phyloP scores from a whole-genome alignment of 257 asterid species.

The Leptodermis oblonga region DNA sequence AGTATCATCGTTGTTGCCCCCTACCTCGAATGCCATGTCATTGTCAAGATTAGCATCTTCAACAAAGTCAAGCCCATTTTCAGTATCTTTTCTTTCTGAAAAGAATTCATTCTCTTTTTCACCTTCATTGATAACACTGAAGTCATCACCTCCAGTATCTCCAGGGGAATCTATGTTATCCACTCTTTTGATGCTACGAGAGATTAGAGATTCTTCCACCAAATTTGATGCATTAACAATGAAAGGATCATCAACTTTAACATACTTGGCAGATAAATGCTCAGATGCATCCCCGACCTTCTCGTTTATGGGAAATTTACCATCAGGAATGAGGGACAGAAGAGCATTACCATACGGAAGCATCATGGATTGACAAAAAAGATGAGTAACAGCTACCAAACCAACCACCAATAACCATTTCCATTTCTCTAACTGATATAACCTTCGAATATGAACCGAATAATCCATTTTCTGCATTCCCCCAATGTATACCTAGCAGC shows the following conservation, averaged over 20 bases:
- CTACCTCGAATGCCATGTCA: conserved; percentile 32
- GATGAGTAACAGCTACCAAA: conserved; percentile 65
- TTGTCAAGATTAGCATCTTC: conserved; percentile 56
- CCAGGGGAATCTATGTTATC: conserved; percentile 3
- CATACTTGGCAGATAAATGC: conserved; percentile 22
- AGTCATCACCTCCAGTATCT: conserved; percentile 18
- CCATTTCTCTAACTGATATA: conserved; percentile 53
- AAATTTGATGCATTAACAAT: conserved; percentile 19
- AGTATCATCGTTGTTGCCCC: conserved; percentile 34
- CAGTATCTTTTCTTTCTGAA: conserved; percentile 30
- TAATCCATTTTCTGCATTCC: conserved; percentile 34
- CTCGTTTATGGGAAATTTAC: conserved; percentile 10
- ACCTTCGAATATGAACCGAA: conserved; percentile 29
- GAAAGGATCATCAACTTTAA: conserved; percentile 19
- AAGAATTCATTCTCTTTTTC: conserved; percentile 20
- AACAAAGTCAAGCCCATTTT: conserved; percentile 53
- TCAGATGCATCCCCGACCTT: conserved; percentile 17
- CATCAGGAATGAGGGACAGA: conserved; percentile 43
- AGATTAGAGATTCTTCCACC: conserved; percentile 26
- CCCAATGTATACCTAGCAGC: background rate
- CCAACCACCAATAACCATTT: conserved; percentile 71
- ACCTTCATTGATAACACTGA: conserved; percentile 16
- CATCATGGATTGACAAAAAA: conserved; percentile 71
- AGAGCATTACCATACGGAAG: conserved; percentile 74
- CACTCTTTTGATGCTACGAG: conserved; percentile 27